A percentile compares a stretch with the other conserved stretches of the same genome.
phyloP scores from a whole-genome alignment of 2,329 filamentous ascomycete species.

The Teratosphaeria epicoccoides region DNA sequence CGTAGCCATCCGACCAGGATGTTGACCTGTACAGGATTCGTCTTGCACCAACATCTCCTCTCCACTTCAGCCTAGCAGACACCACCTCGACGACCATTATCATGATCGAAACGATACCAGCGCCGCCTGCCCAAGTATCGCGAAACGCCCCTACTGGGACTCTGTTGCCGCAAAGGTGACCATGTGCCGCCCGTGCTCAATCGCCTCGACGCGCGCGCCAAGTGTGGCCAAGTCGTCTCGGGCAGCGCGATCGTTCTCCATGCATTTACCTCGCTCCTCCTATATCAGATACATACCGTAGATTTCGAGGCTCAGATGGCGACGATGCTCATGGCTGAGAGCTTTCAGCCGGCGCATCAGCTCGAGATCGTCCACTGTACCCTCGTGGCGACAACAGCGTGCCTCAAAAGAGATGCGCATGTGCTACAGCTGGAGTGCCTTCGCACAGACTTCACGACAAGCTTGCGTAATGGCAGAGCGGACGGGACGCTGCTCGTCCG shows the following conservation, averaged over 20 bases:
- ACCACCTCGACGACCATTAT: too few relatives aligned
- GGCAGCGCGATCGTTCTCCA: not conserved
- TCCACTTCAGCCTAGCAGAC: slow-evolving; percentile 29
- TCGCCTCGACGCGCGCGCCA: slow-evolving; percentile 62
- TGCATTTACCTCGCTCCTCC: not conserved
- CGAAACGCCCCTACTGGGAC: slow-evolving; percentile 56
- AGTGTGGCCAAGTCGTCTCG: slow-evolving; percentile 54
- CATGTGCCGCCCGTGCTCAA: not conserved
- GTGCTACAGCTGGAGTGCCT: not conserved
- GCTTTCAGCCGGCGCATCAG: not conserved
- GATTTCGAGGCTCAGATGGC: not conserved
- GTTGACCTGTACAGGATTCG: slow-evolving; percentile 47
- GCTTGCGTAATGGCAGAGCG: not conserved
- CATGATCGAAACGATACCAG: too few relatives aligned
- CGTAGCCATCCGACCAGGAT: slow-evolving; percentile 52
- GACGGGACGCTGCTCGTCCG: not conserved
- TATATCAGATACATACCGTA: not conserved
- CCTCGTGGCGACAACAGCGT: not conserved
- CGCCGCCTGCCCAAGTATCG: slow-evolving; percentile 50
- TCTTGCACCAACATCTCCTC: slow-evolving; percentile 2
- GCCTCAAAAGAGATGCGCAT: not conserved
- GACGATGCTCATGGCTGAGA: not conserved
- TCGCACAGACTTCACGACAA: not conserved
- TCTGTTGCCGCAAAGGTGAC: slow-evolving; percentile 45
- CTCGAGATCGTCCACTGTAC: not conserved